These are phyloP conservation scores for Citrullus colocynthis DNA, from an alignment of 306 rosid species.

Conservation along the genomic window DNA sequence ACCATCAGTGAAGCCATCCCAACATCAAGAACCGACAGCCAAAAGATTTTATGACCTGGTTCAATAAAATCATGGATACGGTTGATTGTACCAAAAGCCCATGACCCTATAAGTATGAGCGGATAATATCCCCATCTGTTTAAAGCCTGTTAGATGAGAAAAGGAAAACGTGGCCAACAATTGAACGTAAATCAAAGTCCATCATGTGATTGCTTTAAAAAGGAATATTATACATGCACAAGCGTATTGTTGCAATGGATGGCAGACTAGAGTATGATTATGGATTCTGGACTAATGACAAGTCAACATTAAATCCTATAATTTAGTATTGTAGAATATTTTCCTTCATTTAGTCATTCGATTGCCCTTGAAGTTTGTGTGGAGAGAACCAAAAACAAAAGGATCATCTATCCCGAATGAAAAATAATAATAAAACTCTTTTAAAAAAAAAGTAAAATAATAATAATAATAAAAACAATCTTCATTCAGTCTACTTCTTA, in stretches of 20 bases:
- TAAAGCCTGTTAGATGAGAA: slow-evolving; percentile 47
- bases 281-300: neutral
- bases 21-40: slow-evolving; percentile 92
- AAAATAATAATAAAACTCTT: neutral
- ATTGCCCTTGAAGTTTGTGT: neutral
- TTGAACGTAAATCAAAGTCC: neutral
- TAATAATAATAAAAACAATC: no score
- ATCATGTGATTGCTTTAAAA: neutral
- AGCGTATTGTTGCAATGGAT: neutral
- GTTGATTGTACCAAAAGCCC: slow-evolving; percentile 89
- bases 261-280: neutral
- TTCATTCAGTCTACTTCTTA: neutral
- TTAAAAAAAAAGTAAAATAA: no score
- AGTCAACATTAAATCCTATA: neutral
- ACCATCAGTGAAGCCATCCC: slow-evolving; percentile 93
- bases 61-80: slow-evolving; percentile 87
- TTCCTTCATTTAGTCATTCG: neutral
- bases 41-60: slow-evolving; percentile 75
- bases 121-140: slow-evolving; percentile 98
- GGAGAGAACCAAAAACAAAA: neutral
- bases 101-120: slow-evolving; percentile 85
- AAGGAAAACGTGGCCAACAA: neutral
- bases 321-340: neutral
- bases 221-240: neutral
- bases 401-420: neutral